Conservation (phyloP, 345 rosid species). For the Pugionium cornutum region DNA sequence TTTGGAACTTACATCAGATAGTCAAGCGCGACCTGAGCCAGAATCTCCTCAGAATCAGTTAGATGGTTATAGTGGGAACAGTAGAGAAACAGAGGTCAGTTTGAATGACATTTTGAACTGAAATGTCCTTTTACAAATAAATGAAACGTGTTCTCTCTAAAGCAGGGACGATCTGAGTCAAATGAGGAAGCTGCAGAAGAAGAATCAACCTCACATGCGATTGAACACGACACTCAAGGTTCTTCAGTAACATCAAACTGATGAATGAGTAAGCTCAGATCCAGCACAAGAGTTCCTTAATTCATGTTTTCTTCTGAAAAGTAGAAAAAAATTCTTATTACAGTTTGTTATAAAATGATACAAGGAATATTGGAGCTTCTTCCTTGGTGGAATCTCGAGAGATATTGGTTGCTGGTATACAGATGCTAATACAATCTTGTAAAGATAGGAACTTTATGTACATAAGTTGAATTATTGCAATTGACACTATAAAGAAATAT, state of each 20-base stretch:
- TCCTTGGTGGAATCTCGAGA: neutral
- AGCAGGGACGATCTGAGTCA: constrained; percentile 5
- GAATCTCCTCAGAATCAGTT: constrained; percentile 29
- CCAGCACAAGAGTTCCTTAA: too few species aligned
- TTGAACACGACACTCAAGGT: neutral
- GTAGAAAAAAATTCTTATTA: too few species aligned
- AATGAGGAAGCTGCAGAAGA: neutral
- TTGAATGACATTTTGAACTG: constrained; percentile 13
- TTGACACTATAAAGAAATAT: too few species aligned
- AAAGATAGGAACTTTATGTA: neutral
- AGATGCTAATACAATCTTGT: neutral
- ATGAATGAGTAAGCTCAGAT: too few species aligned
- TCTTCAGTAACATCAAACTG: too few species aligned
- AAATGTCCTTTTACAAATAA: neutral
- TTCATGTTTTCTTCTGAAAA: too few species aligned
- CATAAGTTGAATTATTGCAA: too few species aligned
- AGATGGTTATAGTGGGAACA: constrained; percentile 25
- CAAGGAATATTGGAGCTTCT: neutral
- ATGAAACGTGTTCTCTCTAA: neutral
- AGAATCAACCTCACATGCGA: constrained; percentile 1
- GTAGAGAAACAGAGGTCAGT: constrained; percentile 11
- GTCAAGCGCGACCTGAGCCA: constrained; percentile 16
- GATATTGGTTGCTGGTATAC: neutral
- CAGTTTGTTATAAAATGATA: too few species aligned
- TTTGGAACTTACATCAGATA: constrained; percentile 28